phyloP scores from a whole-genome alignment of 2,329 filamentous ascomycete genomes.

The Fusarium newnesense region DNA sequence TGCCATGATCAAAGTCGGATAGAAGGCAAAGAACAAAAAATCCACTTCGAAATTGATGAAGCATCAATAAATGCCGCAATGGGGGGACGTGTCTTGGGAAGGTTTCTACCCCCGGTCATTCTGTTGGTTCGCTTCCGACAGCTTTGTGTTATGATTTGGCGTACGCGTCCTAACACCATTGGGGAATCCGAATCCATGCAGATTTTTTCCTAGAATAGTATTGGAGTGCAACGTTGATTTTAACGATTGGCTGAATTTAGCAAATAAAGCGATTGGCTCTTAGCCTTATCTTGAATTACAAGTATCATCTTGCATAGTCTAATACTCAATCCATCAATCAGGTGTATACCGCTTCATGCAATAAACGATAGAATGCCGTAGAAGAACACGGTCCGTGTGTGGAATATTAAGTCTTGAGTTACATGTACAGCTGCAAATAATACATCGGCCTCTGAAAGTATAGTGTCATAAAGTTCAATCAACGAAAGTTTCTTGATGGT shows the following conservation, averaged over 20 bases:
- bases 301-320: not conserved
- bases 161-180: not conserved
- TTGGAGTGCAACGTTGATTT: not conserved
- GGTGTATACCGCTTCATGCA: rapidly evolving
- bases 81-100: not conserved
- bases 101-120: not conserved
- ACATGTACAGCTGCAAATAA: not conserved
- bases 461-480: not conserved
- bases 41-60: rapidly evolving
- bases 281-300: no score
- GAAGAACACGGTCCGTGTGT: rapidly evolving
- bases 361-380: no score
- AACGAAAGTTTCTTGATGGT: not conserved
- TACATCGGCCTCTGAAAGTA: not conserved
- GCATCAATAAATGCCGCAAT: not conserved
- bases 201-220: not conserved
- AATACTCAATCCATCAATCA: not conserved
- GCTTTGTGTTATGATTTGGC: not conserved
- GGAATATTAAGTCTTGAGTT: not conserved
- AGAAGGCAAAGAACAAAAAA: rapidly evolving
- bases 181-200: not conserved
- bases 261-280: no score
- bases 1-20: not conserved
- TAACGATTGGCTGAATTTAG: not conserved
- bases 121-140: not conserved